Evolutionary conservation across 805 yeast genomes (phyloP).

Genomic region (Suhomyces vadensis): DNA sequence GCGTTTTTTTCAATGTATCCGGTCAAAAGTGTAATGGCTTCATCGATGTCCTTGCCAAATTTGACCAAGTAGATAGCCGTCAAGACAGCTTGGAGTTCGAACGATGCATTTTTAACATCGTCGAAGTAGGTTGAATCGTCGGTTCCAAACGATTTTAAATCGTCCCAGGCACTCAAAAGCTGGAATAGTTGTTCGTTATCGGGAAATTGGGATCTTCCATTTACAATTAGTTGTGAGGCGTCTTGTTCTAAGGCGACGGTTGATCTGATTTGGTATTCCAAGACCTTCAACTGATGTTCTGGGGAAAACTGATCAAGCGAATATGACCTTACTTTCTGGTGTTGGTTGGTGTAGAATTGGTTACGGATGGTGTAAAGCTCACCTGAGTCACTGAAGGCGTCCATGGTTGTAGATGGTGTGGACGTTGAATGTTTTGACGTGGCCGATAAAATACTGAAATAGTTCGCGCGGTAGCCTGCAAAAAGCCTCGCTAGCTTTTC

Average conservation of each 20-base stretch:
- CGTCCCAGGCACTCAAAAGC: conserved; percentile 44
- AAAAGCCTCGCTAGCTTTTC: too few relatives aligned
- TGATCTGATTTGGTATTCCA: conserved; percentile 43
- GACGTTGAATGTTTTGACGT: conserved; percentile 1
- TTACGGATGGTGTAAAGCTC: conserved; percentile 58
- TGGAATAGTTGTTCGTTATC: conserved; percentile 37
- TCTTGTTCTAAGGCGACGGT: conserved; percentile 38
- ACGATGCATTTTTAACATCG: conserved; percentile 33
- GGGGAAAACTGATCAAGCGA: conserved; percentile 38
- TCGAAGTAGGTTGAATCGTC: conserved; percentile 46
- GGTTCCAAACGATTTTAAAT: conserved; percentile 43
- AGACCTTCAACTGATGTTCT: conserved; percentile 39
- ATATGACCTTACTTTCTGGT: conserved; percentile 43
- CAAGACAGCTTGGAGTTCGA: conserved; percentile 44
- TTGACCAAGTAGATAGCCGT: conserved; percentile 40
- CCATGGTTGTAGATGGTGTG: conserved; percentile 25
- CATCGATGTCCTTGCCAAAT: conserved; percentile 36
- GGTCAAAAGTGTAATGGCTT: conserved; percentile 34
- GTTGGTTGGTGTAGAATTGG: conserved; percentile 63
- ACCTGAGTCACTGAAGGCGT: conserved; percentile 42
- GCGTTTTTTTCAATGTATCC: conserved; percentile 26
- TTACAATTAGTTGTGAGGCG: conserved; percentile 40
- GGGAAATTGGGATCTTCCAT: conserved; percentile 34
- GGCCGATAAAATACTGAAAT: background rate
- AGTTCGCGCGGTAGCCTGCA: too few relatives aligned